A percentile compares a stretch with the other conserved stretches of the same genome.
Evolutionary conservation across 1,284 basidiomycete species (phyloP).

Genomic region (Moniliophthora roreri): DNA sequence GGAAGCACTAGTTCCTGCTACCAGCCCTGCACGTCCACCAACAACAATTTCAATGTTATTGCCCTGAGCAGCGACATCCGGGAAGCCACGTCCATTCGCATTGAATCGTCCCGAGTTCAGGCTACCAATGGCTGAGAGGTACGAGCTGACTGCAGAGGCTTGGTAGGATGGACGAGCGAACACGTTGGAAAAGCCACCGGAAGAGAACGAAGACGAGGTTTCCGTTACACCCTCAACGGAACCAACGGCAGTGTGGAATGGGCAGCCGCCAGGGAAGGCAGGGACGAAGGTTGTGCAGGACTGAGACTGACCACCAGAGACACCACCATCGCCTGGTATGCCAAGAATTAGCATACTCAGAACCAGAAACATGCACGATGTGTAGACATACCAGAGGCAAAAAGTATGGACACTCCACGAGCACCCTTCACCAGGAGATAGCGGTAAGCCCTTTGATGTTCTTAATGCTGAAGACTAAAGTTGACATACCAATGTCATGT

Average conservation of each 20-base stretch:
- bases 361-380: background rate
- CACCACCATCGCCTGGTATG: conserved; percentile 31
- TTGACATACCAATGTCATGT: conserved; percentile 32
- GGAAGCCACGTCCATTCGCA: conserved; percentile 38
- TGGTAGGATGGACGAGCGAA: conserved; percentile 39
- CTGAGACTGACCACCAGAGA: conserved; percentile 29
- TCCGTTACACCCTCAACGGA: conserved; percentile 29
- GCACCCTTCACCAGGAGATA: too few species aligned
- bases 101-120: conserved; percentile 36
- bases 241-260: conserved; percentile 25
- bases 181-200: conserved; percentile 40
- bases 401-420: conserved; percentile 36
- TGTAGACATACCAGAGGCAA: conserved; percentile 29
- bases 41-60: conserved; percentile 26
- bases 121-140: conserved; percentile 27
- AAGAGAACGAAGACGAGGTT: conserved; percentile 32
- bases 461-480: too few species aligned
- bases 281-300: conserved; percentile 30
- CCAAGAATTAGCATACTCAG: background rate
- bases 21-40: conserved; percentile 21
- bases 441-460: too few species aligned
- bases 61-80: conserved; percentile 42
- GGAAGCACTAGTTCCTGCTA: conserved; percentile 38
- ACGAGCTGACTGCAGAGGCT: conserved; percentile 22
- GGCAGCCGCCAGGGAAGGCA: conserved; percentile 31